Evolutionary conservation across 805 yeast genomes (phyloP).

Genomic region (Blastobotrys mokoenaii): DNA sequence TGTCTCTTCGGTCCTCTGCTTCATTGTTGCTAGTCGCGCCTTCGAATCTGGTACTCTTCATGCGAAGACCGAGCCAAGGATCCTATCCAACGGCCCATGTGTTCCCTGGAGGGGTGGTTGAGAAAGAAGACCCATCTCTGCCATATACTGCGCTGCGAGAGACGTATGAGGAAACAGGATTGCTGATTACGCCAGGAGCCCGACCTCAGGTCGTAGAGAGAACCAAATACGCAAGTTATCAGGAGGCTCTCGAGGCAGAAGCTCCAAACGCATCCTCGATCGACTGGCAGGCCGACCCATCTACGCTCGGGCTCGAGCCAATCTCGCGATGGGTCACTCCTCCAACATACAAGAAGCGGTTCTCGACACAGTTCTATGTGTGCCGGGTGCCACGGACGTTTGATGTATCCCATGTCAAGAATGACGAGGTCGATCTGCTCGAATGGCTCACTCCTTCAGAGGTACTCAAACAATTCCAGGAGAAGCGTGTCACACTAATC

Average conservation of each 20-base stretch:
- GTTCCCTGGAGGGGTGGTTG: constrained; percentile 28
- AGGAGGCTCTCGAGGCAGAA: constrained; percentile 8
- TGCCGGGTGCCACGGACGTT: constrained; percentile 10
- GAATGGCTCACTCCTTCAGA: constrained; percentile 24
- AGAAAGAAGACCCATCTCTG: constrained; percentile 18
- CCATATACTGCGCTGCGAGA: constrained; percentile 26
- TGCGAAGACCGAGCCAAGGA: constrained; percentile 24
- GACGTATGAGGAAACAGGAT: constrained; percentile 28
- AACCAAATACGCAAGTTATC: constrained; percentile 6
- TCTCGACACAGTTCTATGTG: constrained; percentile 24
- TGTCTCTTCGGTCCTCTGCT: constrained; percentile 13
- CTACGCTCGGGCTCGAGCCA: constrained; percentile 7
- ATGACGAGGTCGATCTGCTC: constrained; percentile 11
- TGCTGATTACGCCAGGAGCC: constrained; percentile 18
- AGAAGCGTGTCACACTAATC: constrained; percentile 17
- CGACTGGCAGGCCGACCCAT: constrained; percentile 8
- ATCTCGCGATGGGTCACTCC: constrained; percentile 27
- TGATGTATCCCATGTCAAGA: constrained; percentile 10
- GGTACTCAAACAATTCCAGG: constrained; percentile 16
- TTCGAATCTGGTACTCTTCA: constrained; percentile 18
- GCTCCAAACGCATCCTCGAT: neutral
- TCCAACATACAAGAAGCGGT: constrained; percentile 15
- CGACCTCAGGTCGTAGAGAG: constrained; percentile 2
- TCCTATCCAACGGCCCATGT: constrained; percentile 24
- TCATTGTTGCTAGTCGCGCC: constrained; percentile 20